Evolutionary conservation across 2,329 filamentous ascomycete species (phyloP).

Genomic region (Arachnopeziza araneosa): DNA sequence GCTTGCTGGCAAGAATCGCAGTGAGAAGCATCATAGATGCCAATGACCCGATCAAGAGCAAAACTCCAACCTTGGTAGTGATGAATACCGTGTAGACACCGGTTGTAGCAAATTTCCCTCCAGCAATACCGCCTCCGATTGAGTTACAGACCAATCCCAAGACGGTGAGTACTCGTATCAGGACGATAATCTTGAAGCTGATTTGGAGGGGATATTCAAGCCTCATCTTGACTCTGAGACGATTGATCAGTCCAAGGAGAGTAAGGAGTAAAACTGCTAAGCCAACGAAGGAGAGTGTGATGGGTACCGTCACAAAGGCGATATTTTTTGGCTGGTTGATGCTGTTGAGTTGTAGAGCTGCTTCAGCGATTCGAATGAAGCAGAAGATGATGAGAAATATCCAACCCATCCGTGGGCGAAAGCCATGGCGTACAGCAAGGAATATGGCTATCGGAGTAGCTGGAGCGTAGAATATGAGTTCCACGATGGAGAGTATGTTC

Average conservation of each 20-base stretch:
- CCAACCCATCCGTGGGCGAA: neutral
- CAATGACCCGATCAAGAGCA: neutral
- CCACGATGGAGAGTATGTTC: neutral
- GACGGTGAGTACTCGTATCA: neutral
- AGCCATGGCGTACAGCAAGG: constrained; percentile 25
- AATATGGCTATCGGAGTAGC: constrained; percentile 36
- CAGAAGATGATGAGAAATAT: neutral
- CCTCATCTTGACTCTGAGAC: neutral
- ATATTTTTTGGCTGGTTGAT: neutral
- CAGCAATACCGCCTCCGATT: neutral
- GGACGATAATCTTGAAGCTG: neutral
- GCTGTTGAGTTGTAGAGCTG: neutral
- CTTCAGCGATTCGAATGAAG: neutral
- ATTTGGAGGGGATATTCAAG: neutral
- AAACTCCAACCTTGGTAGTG: neutral
- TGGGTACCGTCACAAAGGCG: neutral
- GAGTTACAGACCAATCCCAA: neutral
- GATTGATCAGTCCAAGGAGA: neutral
- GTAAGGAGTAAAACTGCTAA: neutral
- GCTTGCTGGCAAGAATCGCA: neutral
- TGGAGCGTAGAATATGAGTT: constrained; percentile 29
- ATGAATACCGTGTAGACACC: neutral
- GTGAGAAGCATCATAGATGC: neutral
- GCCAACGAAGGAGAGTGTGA: neutral
- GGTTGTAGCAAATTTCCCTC: neutral